These are phyloP conservation scores for Cyanodermella asteris DNA, from an alignment of 2,329 filamentous ascomycete genomes.

Conservation along the genomic window DNA sequence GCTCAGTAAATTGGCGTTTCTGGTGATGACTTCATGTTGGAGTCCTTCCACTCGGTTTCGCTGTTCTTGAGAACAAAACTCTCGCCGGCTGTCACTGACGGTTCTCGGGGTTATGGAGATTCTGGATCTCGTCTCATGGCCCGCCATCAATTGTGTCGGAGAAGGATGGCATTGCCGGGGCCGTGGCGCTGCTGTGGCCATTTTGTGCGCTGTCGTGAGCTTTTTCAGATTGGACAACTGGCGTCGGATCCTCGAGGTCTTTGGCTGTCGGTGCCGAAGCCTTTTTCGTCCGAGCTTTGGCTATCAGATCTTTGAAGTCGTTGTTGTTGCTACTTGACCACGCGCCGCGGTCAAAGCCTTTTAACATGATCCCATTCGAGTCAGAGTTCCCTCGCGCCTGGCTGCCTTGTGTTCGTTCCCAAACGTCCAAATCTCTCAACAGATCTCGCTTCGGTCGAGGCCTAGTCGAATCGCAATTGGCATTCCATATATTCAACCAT, in stretches of 20 bases:
- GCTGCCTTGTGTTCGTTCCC: constrained; percentile 67
- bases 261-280: constrained; percentile 3
- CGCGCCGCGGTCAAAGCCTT: constrained; percentile 62
- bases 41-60: too few relatives aligned
- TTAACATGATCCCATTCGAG: constrained; percentile 43
- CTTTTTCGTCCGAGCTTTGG: constrained; percentile 44
- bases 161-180: constrained; percentile 17
- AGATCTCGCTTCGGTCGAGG: constrained; percentile 52
- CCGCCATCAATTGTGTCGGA: neutral
- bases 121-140: too few relatives aligned
- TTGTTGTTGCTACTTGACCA: constrained; percentile 53
- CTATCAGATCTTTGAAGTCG: constrained; percentile 63
- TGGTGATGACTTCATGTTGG: too few relatives aligned
- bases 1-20: too few relatives aligned
- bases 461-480: constrained; percentile 68
- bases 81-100: too few relatives aligned
- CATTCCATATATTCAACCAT: constrained; percentile 91
- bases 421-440: constrained; percentile 56
- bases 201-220: too few relatives aligned
- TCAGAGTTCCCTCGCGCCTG: constrained; percentile 19
- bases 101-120: too few relatives aligned
- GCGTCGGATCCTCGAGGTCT: too few relatives aligned
- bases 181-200: too few relatives aligned
- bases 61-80: too few relatives aligned
- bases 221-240: too few relatives aligned